Evolutionary conservation across 257 asterid species (phyloP), one percentile per base, ranked within the genome.

Genomic region (Scutellaria minor): DNA sequence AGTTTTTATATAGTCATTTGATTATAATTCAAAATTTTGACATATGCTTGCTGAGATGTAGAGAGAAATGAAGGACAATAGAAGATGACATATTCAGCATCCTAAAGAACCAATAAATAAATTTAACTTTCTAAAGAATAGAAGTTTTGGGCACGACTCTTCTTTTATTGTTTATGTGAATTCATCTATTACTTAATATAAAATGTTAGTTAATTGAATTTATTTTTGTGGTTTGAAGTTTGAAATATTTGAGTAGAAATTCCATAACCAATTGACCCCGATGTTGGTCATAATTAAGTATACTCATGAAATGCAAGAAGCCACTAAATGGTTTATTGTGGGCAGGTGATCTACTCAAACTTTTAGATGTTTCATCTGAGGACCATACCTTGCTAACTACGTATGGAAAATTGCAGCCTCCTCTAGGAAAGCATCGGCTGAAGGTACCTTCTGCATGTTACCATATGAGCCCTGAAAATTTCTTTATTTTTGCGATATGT

Each of bases 381-480:
- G 93, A 82, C 54, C 77, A 65, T 74, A 69, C 75, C 63, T 66
- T 93, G 85, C 84, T 66, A 77, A 90, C 98, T 75, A 86, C 97
- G n/a, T 89, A 93, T 78, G 98, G 98, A 15, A 89, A 85, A 81
- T 74, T 93, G 78, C 92, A 79, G 83, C 97, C 98, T 64, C 98
- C 98, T 72, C 84, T 93, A 64, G 98, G 98, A 82, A 93, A 84
- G 81, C 91, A 84, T 78, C 98, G 98, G 3, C 75, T 93, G 78
- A 93, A 93, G 98, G 98, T 72, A 77, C 57, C 75, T 66, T 66
- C 35, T 75, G 57, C 61, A 48, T 64, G n/a, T 54, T 72, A 52
- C 72, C 46, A n/a, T 60, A 31, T 11, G n/a, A 22, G 11, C 78
- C 59, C 72, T 39, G 50, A 48, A 7, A 14, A 53, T 44, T 53